Evolutionary conservation across 2,329 filamentous ascomycete genomes (phyloP), one percentile per base, ranked within the genome.

Genomic region (Neocatenulostroma microsporum): DNA sequence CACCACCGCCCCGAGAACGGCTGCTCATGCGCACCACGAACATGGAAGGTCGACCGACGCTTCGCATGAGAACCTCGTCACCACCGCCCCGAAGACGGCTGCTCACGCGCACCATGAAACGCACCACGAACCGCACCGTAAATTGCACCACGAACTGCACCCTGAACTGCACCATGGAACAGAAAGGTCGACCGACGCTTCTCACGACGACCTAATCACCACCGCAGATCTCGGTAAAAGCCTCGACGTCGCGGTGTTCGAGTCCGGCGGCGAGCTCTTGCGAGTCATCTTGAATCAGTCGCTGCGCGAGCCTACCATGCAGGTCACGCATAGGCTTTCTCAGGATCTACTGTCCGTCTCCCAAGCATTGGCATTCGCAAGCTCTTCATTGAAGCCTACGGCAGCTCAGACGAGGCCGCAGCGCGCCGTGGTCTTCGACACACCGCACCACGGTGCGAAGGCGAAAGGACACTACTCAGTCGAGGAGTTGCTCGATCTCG

Each of bases 241-340:
- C 30, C 60, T 67, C 24, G 62, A 67, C 36, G 51, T 53, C 5
- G 61, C 66, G 17, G 57, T 67, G 12, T 47, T 60, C 21, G 63
- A 66, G 41, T 62, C 65, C 37, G 46, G 56, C 3, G 59, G 50
- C 11, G 54, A 55, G 5, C 46, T 68, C 7, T 54, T 62, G 37
- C 46, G 48, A 27, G 56, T 67, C 3, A 62, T 68, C 40, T 51
- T 56, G 39, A 62, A 64, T 35, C 52, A 63, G 20, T 49, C 54
- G 14, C 39, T 46, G 25, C 44, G 45, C 28, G 34, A 40, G 12
- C 43, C 46, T 8, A 49, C 36, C 8, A 32, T 34, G 12, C 41
- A 46, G 23, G 41, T 36, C 8, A 36, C 55, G 21, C 46, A 46
- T 13, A 48, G 42, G 29, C 44, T 58, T 14, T 48, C 56, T 7